Percentiles rank a stretch among this genome's conserved stretches.
Evolutionary conservation across 345 rosid genomes (phyloP).

Genomic region (Eucalyptus paniculata): DNA sequence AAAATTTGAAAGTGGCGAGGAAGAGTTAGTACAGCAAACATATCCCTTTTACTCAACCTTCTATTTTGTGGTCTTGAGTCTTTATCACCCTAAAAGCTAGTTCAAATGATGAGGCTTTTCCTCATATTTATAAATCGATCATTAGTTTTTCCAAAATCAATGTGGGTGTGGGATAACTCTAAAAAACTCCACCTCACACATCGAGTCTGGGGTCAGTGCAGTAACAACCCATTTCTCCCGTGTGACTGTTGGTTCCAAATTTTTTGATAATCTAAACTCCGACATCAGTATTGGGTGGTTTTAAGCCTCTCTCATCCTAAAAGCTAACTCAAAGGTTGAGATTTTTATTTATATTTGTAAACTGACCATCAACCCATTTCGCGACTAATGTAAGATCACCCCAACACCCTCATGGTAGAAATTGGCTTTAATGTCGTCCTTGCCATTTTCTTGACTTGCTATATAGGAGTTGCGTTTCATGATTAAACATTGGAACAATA

Average conservation of each 20-base stretch:
- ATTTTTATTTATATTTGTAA: too few relatives aligned
- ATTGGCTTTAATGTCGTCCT: background rate
- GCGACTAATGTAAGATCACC: background rate
- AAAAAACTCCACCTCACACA: background rate
- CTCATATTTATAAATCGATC: background rate
- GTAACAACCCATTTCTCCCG: background rate
- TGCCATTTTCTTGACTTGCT: background rate
- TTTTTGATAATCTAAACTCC: background rate
- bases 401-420: background rate
- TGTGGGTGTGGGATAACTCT: background rate
- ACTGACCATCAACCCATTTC: background rate
- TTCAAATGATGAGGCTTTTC: background rate
- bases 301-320: background rate
- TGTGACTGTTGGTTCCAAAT: background rate
- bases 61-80: too few relatives aligned
- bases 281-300: background rate
- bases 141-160: too few relatives aligned
- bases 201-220: rapidly evolving
- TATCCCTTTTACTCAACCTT: background rate
- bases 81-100: too few relatives aligned
- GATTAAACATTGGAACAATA: background rate
- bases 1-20: background rate
- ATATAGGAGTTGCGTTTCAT: background rate
- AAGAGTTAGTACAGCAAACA: background rate
- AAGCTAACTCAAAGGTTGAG: background rate